Base-by-base conservation (phyloP, 495 filamentous ascomycete genomes). In the Elaphomyces granulatus region DNA sequence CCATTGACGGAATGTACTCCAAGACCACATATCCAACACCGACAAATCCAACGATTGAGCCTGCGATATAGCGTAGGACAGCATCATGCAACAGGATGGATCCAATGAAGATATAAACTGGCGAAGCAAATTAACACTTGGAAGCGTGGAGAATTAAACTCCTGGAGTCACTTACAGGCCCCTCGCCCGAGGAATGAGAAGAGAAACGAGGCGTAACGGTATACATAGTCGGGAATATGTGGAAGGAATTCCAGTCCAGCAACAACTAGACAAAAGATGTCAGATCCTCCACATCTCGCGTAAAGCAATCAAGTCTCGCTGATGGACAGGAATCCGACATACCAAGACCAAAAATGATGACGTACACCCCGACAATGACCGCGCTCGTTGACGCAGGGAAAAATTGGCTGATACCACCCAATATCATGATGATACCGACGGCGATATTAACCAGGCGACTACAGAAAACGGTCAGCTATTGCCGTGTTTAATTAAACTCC, bases 101-200 rank as follows among this genome's bases (percentile, higher is more conserved):
- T 46, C 88, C 90, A 54, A 88, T 67, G 63, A 99, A 96, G 61
- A 95, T 77, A 71, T 99, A 99, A 68, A 99, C 87, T 94, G 23
- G 19, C 18, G 23, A 54, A 41, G 28, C n/a, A n/a, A n/a, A n/a
- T n/a, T n/a, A n/a, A n/a, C n/a, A n/a, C n/a, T n/a, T n/a, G n/a
- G n/a, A n/a, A n/a, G n/a, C n/a, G n/a, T n/a, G n/a, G n/a, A n/a
- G n/a, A n/a, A n/a, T n/a, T n/a, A n/a, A n/a, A n/a, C n/a, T n/a
- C n/a, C 37, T 23, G 18, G 6, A 21, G 37, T 26, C 8, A 78
- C 86, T 63, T 75, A 95, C 87, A 96, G 58, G 86, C 66, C 57
- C 90, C 90, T 50, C 90, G 87, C 38, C 90, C 90, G 48, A 96
- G 56, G 73, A 99, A 96, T 34, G 80, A 87, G 71, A 95, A 96